Evolutionary conservation across 2,329 filamentous ascomycete genomes (phyloP), one percentile per base, ranked within the genome.

Genomic region (Colletotrichum musicola): DNA sequence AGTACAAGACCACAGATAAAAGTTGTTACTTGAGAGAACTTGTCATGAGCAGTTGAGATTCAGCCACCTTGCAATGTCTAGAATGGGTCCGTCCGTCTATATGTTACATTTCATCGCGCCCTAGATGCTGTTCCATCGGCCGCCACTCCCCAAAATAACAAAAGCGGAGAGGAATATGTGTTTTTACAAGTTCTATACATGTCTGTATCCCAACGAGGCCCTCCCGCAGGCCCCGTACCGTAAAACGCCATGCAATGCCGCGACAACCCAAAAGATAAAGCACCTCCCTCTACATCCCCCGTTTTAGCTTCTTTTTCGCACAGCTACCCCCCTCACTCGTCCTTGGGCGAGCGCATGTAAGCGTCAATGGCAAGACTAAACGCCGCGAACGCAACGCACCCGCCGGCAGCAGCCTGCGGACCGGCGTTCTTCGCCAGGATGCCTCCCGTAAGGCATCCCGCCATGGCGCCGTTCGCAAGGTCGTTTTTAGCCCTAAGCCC

Each of bases 401-500:
- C 96, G 4, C 97, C 86, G 1, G 90, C 91, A 57, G 93, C 92
- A 38, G 95, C 96, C 82, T 96, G 93, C 7, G 96, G 96, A 0
- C 96, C 96, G 0, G 93, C 95, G 74, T 92, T 93, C 71, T 92
- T 90, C 55, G 94, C 95, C 71, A 99, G 81, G 62, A 96, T 92
- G 18, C 93, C 96, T 16, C 96, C 96, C 10, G 96, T 98, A 62
- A 98, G 84, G 77, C 95, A 98, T 0, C 96, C 96, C 0, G 95
- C 94, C 4, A 91, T 89, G 5, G 96, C 90, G 62, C 94, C 94
- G 83, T 99, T 99, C 71, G 85, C 89, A 35, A 98, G 81, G 79
- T 98, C 96, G 81, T 98, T 98, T 85, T 97, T 98, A 22, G 95
- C 96, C 35, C 96, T 88, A 75, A 93, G 87, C 0, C 95, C 95